Percentiles rank a stretch among this genome's conserved stretches.
Evolutionary conservation across 345 rosid genomes (phyloP).

Genomic region (Lumnitzera littorea): DNA sequence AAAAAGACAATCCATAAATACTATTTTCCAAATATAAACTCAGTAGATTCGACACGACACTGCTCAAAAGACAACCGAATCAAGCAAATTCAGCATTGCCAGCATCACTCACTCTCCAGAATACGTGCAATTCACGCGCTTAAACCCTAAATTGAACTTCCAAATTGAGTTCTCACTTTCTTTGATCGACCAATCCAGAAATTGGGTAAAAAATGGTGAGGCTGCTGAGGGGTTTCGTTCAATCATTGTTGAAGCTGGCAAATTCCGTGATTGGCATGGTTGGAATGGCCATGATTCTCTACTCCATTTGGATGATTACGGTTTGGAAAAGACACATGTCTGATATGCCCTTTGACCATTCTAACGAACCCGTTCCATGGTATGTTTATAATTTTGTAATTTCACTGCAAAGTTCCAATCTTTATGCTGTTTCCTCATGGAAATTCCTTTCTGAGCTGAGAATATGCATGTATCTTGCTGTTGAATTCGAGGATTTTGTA

Average conservation of each 20-base stretch:
- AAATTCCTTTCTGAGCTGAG: not conserved
- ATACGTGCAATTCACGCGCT: slow-evolving; percentile 1
- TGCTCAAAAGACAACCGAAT: not conserved
- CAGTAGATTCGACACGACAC: no score
- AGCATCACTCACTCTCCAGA: not conserved
- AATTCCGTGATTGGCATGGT: slow-evolving; percentile 77
- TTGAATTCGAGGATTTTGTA: no score
- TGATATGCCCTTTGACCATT: slow-evolving; percentile 35
- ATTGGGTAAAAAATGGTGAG: slow-evolving; percentile 28
- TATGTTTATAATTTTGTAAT: slow-evolving; percentile 16
- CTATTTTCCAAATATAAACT: no score
- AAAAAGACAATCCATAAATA: no score
- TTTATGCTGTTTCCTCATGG: slow-evolving; percentile 6
- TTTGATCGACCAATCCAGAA: not conserved
- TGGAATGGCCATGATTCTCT: slow-evolving; percentile 69
- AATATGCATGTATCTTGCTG: no score
- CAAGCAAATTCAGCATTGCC: slow-evolving; percentile 1
- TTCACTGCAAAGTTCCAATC: not conserved
- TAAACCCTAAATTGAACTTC: not conserved
- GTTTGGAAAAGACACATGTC: slow-evolving; percentile 65
- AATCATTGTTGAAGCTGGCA: slow-evolving; percentile 65
- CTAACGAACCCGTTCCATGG: slow-evolving; percentile 58
- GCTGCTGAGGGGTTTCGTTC: slow-evolving; percentile 56
- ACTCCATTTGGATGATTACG: slow-evolving; percentile 64
- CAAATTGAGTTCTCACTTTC: not conserved